phyloP scores from a whole-genome alignment of 345 rosid genomes.

The Aquilaria malaccensis region DNA sequence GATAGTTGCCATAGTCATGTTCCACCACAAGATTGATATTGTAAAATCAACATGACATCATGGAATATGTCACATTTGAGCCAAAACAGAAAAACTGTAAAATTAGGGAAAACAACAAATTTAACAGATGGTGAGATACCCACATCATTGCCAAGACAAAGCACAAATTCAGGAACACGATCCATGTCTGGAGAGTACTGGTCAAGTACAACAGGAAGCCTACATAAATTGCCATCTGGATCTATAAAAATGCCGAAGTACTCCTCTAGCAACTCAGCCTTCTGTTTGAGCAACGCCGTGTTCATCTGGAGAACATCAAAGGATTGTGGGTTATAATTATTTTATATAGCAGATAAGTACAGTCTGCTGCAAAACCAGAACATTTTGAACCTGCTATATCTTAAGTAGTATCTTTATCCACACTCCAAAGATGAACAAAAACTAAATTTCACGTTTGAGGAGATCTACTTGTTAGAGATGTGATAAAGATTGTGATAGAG shows the following conservation, averaged over 20 bases:
- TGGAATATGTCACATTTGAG: too few relatives aligned
- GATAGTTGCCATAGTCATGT: too few relatives aligned
- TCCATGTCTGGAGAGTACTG: conserved; percentile 97
- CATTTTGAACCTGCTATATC: too few relatives aligned
- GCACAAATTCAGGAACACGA: conserved; percentile 81
- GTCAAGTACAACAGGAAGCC: conserved; percentile 92
- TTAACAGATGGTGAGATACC: conserved; percentile 19
- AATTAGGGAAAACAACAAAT: too few relatives aligned
- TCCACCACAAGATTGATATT: too few relatives aligned
- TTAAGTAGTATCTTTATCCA: too few relatives aligned
- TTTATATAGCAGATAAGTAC: not conserved
- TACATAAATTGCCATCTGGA: conserved; percentile 54
- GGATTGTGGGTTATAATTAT: conserved; percentile 3
- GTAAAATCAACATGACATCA: too few relatives aligned
- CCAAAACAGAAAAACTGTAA: too few relatives aligned
- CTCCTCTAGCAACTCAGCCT: conserved; percentile 76
- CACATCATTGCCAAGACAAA: conserved; percentile 94
- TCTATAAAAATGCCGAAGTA: conserved; percentile 70
- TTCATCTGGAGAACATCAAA: conserved; percentile 51
- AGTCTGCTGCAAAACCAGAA: conserved; percentile 5
- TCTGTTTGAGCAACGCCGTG: conserved; percentile 68
- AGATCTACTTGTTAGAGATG: too few relatives aligned
- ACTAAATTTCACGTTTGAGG: too few relatives aligned
- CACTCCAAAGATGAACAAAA: not conserved
- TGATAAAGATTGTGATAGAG: too few relatives aligned